Conservation (phyloP, 805 yeast genomes). For the Starmerella stigmatis region DNA sequence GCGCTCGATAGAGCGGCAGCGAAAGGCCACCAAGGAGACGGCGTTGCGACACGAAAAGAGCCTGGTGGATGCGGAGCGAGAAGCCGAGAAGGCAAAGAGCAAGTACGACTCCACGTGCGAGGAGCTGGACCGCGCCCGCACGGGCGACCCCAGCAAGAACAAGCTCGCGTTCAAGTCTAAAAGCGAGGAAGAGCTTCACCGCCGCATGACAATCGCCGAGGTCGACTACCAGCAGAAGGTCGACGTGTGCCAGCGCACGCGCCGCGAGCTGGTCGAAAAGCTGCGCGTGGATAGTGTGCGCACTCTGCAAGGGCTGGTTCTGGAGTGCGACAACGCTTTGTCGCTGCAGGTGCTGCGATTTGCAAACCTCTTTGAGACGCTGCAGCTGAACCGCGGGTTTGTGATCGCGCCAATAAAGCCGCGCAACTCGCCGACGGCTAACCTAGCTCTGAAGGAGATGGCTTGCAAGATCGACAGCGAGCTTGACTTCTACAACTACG, state of each 20-base stretch:
- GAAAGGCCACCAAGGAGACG: constrained; percentile 74
- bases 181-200: constrained; percentile 76
- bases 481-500: constrained; percentile 61
- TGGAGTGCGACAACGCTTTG: constrained; percentile 85
- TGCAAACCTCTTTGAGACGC: constrained; percentile 76
- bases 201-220: constrained; percentile 76
- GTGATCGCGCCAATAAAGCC: constrained; percentile 61
- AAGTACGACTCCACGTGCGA: constrained; percentile 71
- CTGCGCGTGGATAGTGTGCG: constrained; percentile 71
- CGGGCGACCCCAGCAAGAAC: constrained; percentile 74
- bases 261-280: constrained; percentile 58
- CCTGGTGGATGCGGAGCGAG: constrained; percentile 65
- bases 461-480: constrained; percentile 77
- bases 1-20: constrained; percentile 54
- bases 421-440: constrained; percentile 32
- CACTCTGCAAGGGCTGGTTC: constrained; percentile 60
- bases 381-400: constrained; percentile 74
- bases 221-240: constrained; percentile 75
- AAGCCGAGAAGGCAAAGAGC: constrained; percentile 78
- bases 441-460: constrained; percentile 61
- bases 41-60: constrained; percentile 74
- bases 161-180: constrained; percentile 75
- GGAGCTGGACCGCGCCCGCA: constrained; percentile 72
- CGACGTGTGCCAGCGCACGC: constrained; percentile 55
- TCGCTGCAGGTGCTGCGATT: constrained; percentile 80